Percentiles rank a stretch among this genome's conserved stretches.
Evolutionary conservation across 1,284 basidiomycete species (phyloP).

Genomic region (Heterobasidion occidentale): DNA sequence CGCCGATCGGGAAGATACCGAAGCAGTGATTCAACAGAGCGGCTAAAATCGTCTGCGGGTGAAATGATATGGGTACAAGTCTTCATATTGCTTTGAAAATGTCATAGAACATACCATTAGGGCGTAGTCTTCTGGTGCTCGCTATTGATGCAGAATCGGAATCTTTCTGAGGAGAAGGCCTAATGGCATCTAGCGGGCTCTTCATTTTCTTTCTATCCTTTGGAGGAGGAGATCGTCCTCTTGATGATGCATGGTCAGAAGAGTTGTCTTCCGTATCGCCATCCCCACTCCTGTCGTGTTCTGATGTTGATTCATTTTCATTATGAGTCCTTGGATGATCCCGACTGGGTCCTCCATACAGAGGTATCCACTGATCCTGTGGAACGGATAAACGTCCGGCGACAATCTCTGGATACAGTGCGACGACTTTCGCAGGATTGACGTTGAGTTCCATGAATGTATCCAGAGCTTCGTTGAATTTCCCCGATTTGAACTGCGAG

Average conservation of each 20-base stretch:
- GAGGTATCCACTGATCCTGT: slow-evolving; percentile 68
- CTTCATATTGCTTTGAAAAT: neutral
- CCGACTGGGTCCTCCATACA: slow-evolving; percentile 73
- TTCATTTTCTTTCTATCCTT: slow-evolving; percentile 32
- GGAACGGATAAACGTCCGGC: slow-evolving; percentile 73
- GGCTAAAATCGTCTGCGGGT: slow-evolving; percentile 44
- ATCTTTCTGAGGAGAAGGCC: slow-evolving; percentile 40
- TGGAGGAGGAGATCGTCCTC: neutral
- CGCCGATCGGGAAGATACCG: slow-evolving; percentile 79
- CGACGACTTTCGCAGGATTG: slow-evolving; percentile 91
- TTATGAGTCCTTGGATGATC: slow-evolving; percentile 11
- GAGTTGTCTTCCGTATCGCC: slow-evolving; percentile 3
- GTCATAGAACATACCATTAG: slow-evolving; percentile 3
- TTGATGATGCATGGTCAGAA: slow-evolving; percentile 1
- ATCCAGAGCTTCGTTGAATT: slow-evolving; percentile 78
- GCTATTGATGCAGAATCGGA: slow-evolving; percentile 52
- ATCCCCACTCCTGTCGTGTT: neutral
- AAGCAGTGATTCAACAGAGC: slow-evolving; percentile 63
- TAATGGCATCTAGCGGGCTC: slow-evolving; percentile 43
- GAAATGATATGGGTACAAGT: neutral
- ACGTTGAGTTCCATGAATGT: slow-evolving; percentile 84
- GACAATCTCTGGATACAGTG: slow-evolving; percentile 78
- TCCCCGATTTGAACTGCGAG: slow-evolving; percentile 60
- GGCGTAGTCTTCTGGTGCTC: slow-evolving; percentile 17
- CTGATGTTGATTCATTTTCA: slow-evolving; percentile 22